Base-by-base conservation (phyloP, 306 rosid species). In the Dryas alaskensis region DNA sequence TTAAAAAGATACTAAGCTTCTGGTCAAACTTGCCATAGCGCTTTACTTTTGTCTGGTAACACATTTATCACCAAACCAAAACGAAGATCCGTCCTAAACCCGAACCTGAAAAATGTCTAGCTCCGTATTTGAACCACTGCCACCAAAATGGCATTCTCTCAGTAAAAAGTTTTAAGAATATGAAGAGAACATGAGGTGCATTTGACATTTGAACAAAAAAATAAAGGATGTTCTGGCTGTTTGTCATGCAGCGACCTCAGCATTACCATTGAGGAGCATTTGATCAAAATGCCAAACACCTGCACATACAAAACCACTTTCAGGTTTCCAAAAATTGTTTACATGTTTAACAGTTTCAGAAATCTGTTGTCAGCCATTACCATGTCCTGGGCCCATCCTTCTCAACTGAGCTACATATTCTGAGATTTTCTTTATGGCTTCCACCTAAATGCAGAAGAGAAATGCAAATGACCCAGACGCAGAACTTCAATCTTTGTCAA, bases 221-320 rank as follows among this genome's bases (percentile, higher is more conserved):
- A 10, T 31, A 14, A 45, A 45, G 3, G 17, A 69, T 47, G 7
- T 44, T 44, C 67, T 64, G 4, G 2, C 13, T 46, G 25, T 65
- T 46, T 7, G 44, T 78, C 82, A 80, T 54, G 77, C 59, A 8
- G 68, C 80, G 14, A 19, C 72, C 11, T 39, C 74, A 55, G 72
- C 81, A 47, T 72, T 37, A 70, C 65, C 82, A 59, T 69, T 48
- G 27, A 74, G 83, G 7, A 80, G 84, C 82, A 80, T 77, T 53
- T 69, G 82, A 77, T 84, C 82, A 40, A 84, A 84, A 65, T 83
- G 77, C 87, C 87, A 84, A 59, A 80, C 80, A 37, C 82, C 82
- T 80, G 75, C 73, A 83, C 67, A 8, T 51, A 48, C 44, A 52
- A 48, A 76, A 50, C 46, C 60, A 39, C 12, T 50, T 31, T 12